Conservation (phyloP, 225 moss, liverwort and hornwort genomes). For the Climacium dendroides region DNA sequence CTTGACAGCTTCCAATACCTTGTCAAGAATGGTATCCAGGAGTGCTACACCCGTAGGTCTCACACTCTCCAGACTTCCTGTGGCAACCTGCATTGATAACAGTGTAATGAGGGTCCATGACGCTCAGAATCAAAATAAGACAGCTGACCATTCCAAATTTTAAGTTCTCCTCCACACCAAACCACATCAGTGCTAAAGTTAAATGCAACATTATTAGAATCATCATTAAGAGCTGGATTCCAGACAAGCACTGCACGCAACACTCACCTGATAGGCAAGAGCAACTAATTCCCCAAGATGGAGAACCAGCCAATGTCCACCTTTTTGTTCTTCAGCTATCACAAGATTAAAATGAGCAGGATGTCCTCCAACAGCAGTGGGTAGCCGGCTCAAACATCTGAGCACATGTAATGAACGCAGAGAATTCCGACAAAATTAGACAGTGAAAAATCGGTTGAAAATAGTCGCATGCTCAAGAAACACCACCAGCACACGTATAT, state of each 20-base stretch:
- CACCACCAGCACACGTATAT: background rate
- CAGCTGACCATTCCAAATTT: background rate
- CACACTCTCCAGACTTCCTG: constrained; percentile 92
- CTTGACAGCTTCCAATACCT: constrained; percentile 20
- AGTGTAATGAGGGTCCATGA: background rate
- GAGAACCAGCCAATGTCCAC: constrained; percentile 94
- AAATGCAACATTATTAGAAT: background rate
- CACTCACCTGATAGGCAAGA: constrained; percentile 75
- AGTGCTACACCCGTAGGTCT: constrained; percentile 94
- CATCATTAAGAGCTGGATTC: background rate
- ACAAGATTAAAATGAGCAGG: constrained; percentile 83
- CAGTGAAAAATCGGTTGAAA: background rate
- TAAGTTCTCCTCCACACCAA: background rate
- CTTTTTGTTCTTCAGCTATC: constrained; percentile 50
- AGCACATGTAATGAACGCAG: background rate
- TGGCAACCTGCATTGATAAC: constrained; percentile 55
- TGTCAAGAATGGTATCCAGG: constrained; percentile 81
- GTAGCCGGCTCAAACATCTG: constrained; percentile 87
- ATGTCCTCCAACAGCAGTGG: constrained; percentile 68
- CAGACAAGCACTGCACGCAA: background rate
- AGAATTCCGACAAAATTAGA: background rate
- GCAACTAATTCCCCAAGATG: constrained; percentile 96
- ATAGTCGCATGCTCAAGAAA: background rate
- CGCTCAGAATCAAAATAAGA: background rate
- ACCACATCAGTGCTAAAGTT: background rate